Evolutionary conservation across 2,329 filamentous ascomycete species (phyloP).

Genomic region (Fusarium sp.): DNA sequence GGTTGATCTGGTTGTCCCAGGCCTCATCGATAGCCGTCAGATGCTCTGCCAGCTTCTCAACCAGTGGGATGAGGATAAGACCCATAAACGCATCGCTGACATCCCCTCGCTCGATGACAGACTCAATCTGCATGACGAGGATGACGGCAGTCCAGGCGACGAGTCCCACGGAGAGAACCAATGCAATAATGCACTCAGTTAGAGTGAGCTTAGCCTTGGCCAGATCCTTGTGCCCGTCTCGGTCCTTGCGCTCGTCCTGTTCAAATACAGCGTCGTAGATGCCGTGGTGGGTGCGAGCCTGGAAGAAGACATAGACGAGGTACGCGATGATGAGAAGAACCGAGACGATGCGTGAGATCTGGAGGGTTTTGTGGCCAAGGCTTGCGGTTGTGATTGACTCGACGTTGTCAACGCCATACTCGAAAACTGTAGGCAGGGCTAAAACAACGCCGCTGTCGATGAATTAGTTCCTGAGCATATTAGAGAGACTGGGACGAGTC

Average conservation of each 20-base stretch:
- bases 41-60: constrained; percentile 90
- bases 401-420: constrained; percentile 57
- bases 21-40: constrained; percentile 87
- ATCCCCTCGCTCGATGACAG: constrained; percentile 60
- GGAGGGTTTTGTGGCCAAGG: constrained; percentile 66
- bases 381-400: constrained; percentile 47
- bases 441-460: constrained; percentile 52
- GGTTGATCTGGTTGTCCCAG: constrained; percentile 86
- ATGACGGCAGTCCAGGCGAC: constrained; percentile 81
- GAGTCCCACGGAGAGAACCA: constrained; percentile 72
- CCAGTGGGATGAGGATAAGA: constrained; percentile 82
- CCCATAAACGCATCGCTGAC: constrained; percentile 70
- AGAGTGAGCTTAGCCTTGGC: constrained; percentile 78
- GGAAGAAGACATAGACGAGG: constrained; percentile 75
- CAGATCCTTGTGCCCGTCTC: constrained; percentile 71
- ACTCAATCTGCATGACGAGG: constrained; percentile 78
- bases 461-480: constrained; percentile 50
- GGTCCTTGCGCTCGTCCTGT: constrained; percentile 75
- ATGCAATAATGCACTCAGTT: constrained; percentile 76
- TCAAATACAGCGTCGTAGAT: constrained; percentile 82
- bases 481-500: neutral
- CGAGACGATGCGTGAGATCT: constrained; percentile 77
- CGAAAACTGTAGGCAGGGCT: constrained; percentile 67
- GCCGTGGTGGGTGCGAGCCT: constrained; percentile 80
- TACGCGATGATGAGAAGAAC: constrained; percentile 79